Conservation (phyloP, 345 rosid genomes). For the Streptanthus diversifolius region DNA sequence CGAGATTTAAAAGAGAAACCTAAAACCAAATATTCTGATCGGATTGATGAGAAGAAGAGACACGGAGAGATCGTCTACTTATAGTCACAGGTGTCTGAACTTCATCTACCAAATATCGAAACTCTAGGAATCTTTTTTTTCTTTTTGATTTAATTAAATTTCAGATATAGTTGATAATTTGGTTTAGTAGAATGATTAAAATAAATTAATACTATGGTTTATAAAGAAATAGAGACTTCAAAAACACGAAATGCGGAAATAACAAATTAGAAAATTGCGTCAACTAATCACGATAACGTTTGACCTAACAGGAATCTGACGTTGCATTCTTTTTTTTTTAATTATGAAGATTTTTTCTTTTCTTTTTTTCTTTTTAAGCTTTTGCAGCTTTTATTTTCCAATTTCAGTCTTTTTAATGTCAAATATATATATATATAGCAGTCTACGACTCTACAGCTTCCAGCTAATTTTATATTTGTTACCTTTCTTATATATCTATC, state of each 20-base stretch:
- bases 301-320: conserved; percentile 20
- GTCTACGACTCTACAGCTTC: not conserved
- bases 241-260: conserved; percentile 22
- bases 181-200: too few relatives aligned
- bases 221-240: conserved; percentile 6
- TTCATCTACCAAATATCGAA: not conserved
- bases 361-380: not conserved
- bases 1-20: not conserved
- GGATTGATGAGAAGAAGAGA: conserved; percentile 23
- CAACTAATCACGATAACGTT: conserved; percentile 21
- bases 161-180: not conserved
- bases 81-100: conserved; percentile 23
- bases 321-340: not conserved
- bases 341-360: not conserved
- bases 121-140: not conserved
- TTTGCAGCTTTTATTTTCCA: not conserved
- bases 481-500: not conserved
- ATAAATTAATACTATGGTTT: too few relatives aligned
- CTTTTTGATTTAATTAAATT: not conserved
- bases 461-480: not conserved
- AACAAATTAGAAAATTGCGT: not conserved
- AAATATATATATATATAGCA: too few relatives aligned
- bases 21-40: conserved; percentile 26
- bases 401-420: not conserved
- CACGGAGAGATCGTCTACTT: conserved; percentile 24